These are phyloP conservation scores for Gossypium anomalum DNA, from an alignment of 345 rosid genomes.

Conservation along the genomic window DNA sequence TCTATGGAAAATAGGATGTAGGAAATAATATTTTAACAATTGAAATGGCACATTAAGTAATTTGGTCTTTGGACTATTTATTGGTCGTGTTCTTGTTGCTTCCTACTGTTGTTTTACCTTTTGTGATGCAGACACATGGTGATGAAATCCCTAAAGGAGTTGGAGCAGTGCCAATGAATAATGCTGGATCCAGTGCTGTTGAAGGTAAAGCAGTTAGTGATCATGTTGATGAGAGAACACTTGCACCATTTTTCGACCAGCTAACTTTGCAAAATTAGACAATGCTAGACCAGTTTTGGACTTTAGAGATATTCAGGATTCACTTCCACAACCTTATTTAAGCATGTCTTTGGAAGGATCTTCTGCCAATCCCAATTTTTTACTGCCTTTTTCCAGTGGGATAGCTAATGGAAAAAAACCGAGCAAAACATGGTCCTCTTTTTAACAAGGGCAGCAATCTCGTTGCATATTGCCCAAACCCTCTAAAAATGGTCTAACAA, in stretches of 20 bases:
- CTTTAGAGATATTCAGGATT: conserved; percentile 43
- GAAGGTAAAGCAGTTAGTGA: conserved; percentile 35
- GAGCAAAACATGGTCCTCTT: conserved; percentile 32
- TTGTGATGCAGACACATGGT: conserved; percentile 33
- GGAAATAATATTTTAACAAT: conserved; percentile 3
- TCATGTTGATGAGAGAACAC: conserved; percentile 39
- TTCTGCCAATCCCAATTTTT: conserved; percentile 35
- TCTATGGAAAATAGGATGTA: not conserved
- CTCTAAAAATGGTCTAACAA: conserved; percentile 33
- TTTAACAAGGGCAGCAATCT: conserved; percentile 45
- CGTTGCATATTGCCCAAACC: conserved; percentile 55
- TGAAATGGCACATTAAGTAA: not conserved
- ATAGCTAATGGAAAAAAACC: conserved; percentile 45
- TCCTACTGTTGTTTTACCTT: conserved; percentile 12
- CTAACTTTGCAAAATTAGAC: conserved; percentile 34
- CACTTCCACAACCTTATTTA: conserved; percentile 59
- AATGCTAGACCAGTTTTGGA: conserved; percentile 40
- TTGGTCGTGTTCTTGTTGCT: conserved; percentile 4
- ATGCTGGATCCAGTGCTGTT: conserved; percentile 28
- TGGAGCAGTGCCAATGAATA: conserved; percentile 30
- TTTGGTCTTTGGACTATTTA: conserved; percentile 3
- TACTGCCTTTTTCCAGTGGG: conserved; percentile 34
- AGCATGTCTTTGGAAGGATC: conserved; percentile 48
- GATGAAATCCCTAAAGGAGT: conserved; percentile 42
- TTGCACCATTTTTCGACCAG: conserved; percentile 27